phyloP scores from a whole-genome alignment of 2,329 filamentous ascomycete genomes.

The Drechslera avenae region DNA sequence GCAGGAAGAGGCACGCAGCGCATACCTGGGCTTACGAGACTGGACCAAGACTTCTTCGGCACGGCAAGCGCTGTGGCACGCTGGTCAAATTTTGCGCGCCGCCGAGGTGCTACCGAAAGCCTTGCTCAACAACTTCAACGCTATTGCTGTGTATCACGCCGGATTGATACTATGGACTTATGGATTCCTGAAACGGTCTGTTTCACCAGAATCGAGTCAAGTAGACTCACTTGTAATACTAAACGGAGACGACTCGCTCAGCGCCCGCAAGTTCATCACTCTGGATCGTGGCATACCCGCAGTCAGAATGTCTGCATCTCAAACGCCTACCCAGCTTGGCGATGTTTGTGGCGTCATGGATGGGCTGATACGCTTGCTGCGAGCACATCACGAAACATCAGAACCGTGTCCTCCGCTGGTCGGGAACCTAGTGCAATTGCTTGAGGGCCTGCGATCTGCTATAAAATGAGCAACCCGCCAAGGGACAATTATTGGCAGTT shows the following conservation, averaged over 20 bases:
- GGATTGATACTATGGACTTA: slow-evolving; percentile 72
- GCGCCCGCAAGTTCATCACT: slow-evolving; percentile 62
- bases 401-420: slow-evolving; percentile 62
- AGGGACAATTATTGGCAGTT: neutral
- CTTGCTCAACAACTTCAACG: slow-evolving; percentile 68
- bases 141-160: slow-evolving; percentile 71
- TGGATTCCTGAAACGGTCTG: slow-evolving; percentile 57
- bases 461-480: slow-evolving; percentile 36
- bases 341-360: slow-evolving; percentile 66
- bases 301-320: slow-evolving; percentile 46
- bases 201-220: slow-evolving; percentile 41
- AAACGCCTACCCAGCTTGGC: slow-evolving; percentile 50
- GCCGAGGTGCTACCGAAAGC: slow-evolving; percentile 61
- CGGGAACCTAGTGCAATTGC: slow-evolving; percentile 68
- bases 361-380: slow-evolving; percentile 62
- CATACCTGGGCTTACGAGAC: slow-evolving; percentile 63
- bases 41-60: slow-evolving; percentile 64
- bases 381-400: slow-evolving; percentile 53
- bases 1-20: slow-evolving; percentile 65
- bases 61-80: slow-evolving; percentile 68
- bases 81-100: slow-evolving; percentile 68
- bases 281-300: slow-evolving; percentile 61
- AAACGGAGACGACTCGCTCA: slow-evolving; percentile 60
- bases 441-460: slow-evolving; percentile 64
- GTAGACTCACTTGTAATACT: slow-evolving; percentile 50